Evolutionary conservation across 805 yeast species (phyloP).

Genomic region (Citeromyces nyonsensis): DNA sequence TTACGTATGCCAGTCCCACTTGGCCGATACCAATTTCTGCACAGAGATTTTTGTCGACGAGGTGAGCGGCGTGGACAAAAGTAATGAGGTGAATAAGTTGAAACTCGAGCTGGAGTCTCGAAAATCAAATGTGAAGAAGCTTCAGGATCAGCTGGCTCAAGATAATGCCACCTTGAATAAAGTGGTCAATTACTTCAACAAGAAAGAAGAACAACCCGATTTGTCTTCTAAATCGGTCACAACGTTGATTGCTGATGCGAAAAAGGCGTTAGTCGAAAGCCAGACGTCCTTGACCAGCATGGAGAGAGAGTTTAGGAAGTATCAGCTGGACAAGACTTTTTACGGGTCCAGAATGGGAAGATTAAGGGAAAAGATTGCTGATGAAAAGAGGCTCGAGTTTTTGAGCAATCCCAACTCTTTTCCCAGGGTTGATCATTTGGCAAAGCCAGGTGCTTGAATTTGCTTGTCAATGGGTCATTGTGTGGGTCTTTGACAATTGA

Average conservation of each 20-base stretch:
- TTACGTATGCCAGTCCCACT: slow-evolving; percentile 31
- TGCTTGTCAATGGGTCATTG: too few relatives aligned
- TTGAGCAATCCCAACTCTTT: slow-evolving; percentile 13
- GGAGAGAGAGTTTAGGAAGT: slow-evolving; percentile 18
- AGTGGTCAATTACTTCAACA: slow-evolving; percentile 9
- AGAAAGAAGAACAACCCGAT: slow-evolving; percentile 3
- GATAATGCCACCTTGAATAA: slow-evolving; percentile 11
- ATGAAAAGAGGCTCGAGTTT: slow-evolving; percentile 13
- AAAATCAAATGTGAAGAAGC: slow-evolving; percentile 17
- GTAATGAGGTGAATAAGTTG: slow-evolving; percentile 6
- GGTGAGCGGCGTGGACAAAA: slow-evolving; percentile 9
- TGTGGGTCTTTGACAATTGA: too few relatives aligned
- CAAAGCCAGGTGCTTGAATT: slow-evolving; percentile 3
- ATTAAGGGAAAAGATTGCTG: slow-evolving; percentile 16
- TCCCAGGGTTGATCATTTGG: slow-evolving; percentile 11
- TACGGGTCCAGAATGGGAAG: slow-evolving; percentile 22
- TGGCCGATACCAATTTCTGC: slow-evolving; percentile 28
- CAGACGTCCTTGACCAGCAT: slow-evolving; percentile 7
- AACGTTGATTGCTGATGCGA: slow-evolving; percentile 2
- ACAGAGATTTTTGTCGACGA: slow-evolving; percentile 17
- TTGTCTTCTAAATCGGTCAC: too few relatives aligned
- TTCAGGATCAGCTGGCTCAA: slow-evolving; percentile 12
- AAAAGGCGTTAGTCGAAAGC: slow-evolving; percentile 8
- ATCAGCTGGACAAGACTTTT: slow-evolving; percentile 21
- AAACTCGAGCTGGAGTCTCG: slow-evolving; percentile 4